Conservation (phyloP, 306 rosid species). For the Vicia faba region DNA sequence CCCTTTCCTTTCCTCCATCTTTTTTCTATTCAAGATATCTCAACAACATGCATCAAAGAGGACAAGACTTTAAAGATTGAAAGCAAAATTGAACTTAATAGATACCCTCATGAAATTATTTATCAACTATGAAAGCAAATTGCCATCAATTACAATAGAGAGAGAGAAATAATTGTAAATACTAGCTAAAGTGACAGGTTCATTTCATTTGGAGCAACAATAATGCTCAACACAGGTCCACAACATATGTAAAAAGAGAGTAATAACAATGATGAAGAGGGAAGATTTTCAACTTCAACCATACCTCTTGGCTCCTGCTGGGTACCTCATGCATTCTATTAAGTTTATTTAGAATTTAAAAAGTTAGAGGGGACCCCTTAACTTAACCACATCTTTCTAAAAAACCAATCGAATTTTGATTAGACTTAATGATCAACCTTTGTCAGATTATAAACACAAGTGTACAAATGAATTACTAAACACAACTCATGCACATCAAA, state of each 20-base stretch:
- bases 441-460: slow-evolving; percentile 69
- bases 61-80: background rate
- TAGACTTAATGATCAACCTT: slow-evolving; percentile 54
- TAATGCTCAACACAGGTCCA: slow-evolving; percentile 5
- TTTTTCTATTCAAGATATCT: slow-evolving; percentile 25
- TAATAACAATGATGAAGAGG: background rate
- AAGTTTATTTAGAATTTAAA: background rate
- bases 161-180: background rate
- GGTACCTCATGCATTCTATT: slow-evolving; percentile 8
- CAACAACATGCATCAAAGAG: background rate
- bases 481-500: slow-evolving; percentile 45
- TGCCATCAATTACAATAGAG: background rate
- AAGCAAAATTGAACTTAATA: background rate
- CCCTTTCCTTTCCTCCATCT: slow-evolving; percentile 45
- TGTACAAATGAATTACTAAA: slow-evolving; percentile 52
- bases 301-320: background rate
- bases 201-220: slow-evolving; percentile 2
- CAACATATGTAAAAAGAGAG: background rate
- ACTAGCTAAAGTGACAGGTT: background rate
- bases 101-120: background rate
- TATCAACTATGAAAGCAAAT: slow-evolving; percentile 10
- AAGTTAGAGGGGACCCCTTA: background rate
- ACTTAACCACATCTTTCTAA: slow-evolving; percentile 45
- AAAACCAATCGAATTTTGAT: slow-evolving; percentile 66
- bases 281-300: slow-evolving; percentile 6